phyloP scores from a whole-genome alignment of 345 rosid genomes.

The Microcos paniculata region DNA sequence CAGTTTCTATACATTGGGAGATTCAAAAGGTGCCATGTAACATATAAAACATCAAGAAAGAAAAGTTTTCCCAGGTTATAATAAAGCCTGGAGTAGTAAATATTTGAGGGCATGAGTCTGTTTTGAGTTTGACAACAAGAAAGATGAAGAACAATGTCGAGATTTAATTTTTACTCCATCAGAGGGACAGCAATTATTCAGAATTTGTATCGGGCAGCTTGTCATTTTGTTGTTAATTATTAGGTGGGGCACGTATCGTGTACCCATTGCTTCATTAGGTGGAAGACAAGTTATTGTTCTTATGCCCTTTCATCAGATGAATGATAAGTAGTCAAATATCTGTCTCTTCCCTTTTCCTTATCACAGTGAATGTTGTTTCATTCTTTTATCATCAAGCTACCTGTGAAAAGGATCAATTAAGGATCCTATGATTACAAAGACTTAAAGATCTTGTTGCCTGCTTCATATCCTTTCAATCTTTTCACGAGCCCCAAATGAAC shows the following conservation, averaged over 20 bases:
- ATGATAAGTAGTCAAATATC: neutral
- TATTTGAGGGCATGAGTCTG: neutral
- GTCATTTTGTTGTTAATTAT: neutral
- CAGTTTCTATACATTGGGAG: neutral
- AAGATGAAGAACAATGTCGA: neutral
- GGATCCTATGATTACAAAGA: neutral
- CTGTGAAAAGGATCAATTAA: neutral
- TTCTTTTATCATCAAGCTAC: neutral
- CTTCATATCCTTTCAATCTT: neutral
- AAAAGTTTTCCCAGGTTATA: neutral
- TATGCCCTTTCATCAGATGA: neutral
- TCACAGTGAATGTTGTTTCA: neutral
- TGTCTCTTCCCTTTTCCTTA: neutral
- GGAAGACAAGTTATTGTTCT: neutral
- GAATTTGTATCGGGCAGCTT: neutral
- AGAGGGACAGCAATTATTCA: neutral
- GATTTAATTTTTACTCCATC: neutral
- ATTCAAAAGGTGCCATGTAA: neutral
- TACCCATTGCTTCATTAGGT: neutral
- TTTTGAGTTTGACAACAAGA: neutral
- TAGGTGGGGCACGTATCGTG: neutral
- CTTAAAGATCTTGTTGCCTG: neutral
- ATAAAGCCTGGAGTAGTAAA: neutral
- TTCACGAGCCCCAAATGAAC: neutral
- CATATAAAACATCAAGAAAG: neutral